These are phyloP conservation scores for Catenaria anguillulae DNA, from an alignment of 371 early-diverging fungal genomes.

Conservation along the genomic window DNA sequence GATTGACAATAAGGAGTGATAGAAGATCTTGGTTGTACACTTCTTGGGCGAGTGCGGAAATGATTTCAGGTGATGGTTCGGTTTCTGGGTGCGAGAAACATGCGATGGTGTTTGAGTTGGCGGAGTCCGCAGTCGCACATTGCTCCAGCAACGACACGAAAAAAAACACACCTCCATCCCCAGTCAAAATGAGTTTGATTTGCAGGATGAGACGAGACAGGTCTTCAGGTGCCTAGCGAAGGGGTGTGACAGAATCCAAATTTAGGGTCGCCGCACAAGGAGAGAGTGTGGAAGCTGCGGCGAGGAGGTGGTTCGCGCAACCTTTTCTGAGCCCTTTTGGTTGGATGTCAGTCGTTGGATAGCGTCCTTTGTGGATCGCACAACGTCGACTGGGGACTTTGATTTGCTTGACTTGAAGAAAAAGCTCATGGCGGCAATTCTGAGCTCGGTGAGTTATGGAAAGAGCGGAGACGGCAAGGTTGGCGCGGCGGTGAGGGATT, in stretches of 20 bases:
- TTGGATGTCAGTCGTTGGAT: slow-evolving; percentile 37
- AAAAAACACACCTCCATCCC: slow-evolving; percentile 24
- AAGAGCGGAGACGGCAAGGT: too few species aligned
- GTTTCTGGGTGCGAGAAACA: slow-evolving; percentile 37
- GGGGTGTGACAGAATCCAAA: too few species aligned
- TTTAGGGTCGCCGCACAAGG: background rate
- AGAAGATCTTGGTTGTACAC: slow-evolving; percentile 78
- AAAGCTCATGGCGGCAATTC: slow-evolving; percentile 59
- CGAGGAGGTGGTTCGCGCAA: too few species aligned
- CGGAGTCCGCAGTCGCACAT: background rate
- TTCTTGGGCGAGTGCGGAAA: slow-evolving; percentile 87
- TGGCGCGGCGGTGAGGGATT: too few species aligned
- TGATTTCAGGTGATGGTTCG: slow-evolving; percentile 79
- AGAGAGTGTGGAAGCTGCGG: background rate
- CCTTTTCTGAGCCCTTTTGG: too few species aligned
- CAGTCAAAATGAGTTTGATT: background rate
- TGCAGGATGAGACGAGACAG: slow-evolving; percentile 19
- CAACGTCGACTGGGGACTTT: slow-evolving; percentile 77
- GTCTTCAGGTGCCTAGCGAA: slow-evolving; percentile 73
- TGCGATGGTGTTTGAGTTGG: background rate
- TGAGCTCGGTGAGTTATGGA: too few species aligned
- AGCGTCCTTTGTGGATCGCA: slow-evolving; percentile 67
- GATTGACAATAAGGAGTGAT: slow-evolving; percentile 63
- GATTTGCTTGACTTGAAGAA: slow-evolving; percentile 52
- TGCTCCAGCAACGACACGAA: background rate